Evolutionary conservation across 495 filamentous ascomycete genomes (phyloP).

Genomic region (Pseudomonodictys pantanalensis): DNA sequence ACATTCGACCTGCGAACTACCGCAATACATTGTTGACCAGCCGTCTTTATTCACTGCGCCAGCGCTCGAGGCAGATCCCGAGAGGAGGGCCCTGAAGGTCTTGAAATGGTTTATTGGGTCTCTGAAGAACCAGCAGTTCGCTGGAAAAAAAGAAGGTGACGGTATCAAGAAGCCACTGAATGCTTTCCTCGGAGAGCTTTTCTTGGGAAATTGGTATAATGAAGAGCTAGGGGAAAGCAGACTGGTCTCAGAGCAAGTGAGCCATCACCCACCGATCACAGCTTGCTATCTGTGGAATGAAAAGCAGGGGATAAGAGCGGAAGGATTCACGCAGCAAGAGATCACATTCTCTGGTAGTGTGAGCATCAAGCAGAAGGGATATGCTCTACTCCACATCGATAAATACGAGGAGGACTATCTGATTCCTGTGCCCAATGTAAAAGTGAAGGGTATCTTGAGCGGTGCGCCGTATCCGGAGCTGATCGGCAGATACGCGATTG

Average conservation of each 20-base stretch:
- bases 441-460: constrained; percentile 45
- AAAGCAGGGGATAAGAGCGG: constrained; percentile 29
- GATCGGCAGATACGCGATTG: constrained; percentile 3
- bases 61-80: constrained; percentile 19
- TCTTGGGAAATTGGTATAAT: constrained; percentile 27
- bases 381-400: constrained; percentile 45
- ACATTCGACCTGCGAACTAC: constrained; percentile 34
- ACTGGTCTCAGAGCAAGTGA: constrained; percentile 39
- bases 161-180: constrained; percentile 40
- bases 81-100: constrained; percentile 30
- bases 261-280: constrained; percentile 38
- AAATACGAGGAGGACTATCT: constrained; percentile 51
- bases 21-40: constrained; percentile 36
- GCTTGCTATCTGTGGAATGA: constrained; percentile 40
- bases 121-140: constrained; percentile 36
- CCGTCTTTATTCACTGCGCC: constrained; percentile 36
- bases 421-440: constrained; percentile 47
- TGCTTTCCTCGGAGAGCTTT: constrained; percentile 39
- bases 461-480: constrained; percentile 38
- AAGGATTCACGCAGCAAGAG: constrained; percentile 38
- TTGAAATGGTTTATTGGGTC: constrained; percentile 36
- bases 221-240: constrained; percentile 19
- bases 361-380: constrained; percentile 38
- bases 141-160: constrained; percentile 28
- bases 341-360: constrained; percentile 37